These are phyloP conservation scores for Raphanus sativus DNA, from an alignment of 345 rosid species.

Conservation along the genomic window DNA sequence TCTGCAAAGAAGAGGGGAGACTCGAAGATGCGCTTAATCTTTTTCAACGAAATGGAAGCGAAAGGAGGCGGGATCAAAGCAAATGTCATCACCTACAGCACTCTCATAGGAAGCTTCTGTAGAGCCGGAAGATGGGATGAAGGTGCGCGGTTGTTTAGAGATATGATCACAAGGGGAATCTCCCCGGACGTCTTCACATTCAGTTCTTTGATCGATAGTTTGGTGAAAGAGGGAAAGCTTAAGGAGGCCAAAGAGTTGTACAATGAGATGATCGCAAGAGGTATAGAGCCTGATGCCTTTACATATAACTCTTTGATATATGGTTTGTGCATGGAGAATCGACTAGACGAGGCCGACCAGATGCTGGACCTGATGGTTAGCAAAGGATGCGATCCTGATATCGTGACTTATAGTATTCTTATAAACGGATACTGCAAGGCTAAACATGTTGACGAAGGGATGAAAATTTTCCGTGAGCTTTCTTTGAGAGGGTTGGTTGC, in stretches of 20 bases:
- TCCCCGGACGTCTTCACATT: neutral
- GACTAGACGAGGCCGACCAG: neutral
- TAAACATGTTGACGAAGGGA: neutral
- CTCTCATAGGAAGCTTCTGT: constrained; percentile 21
- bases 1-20: neutral
- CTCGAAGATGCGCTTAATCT: neutral
- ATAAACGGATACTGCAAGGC: neutral
- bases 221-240: constrained; percentile 28
- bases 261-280: constrained; percentile 29
- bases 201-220: constrained; percentile 17
- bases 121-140: constrained; percentile 25
- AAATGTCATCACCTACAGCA: constrained; percentile 18
- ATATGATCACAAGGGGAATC: constrained; percentile 18
- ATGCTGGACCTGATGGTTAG: neutral
- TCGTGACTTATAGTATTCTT: neutral
- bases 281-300: neutral
- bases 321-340: constrained; percentile 35
- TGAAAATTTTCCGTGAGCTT: neutral
- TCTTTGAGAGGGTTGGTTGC: neutral
- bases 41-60: constrained; percentile 13
- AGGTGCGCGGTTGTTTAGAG: constrained; percentile 21
- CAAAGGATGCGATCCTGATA: neutral
- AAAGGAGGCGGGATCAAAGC: constrained; percentile 15
- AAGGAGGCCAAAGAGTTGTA: constrained; percentile 17
- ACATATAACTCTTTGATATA: constrained; percentile 41